phyloP scores from a whole-genome alignment of 257 asterid species.

The Agastache rugosa region DNA sequence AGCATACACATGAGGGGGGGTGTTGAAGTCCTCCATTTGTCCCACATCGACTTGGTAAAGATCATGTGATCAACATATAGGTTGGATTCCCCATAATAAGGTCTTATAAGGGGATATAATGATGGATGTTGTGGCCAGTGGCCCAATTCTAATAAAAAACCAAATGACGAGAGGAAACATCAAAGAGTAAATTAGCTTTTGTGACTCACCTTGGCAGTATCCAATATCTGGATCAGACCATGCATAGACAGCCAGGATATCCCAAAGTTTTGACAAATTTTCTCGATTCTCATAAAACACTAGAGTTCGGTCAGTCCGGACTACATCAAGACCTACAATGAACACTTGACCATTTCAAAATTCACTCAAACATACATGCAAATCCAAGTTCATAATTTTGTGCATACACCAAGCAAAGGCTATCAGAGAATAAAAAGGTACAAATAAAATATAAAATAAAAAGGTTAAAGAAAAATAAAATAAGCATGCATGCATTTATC shows the following conservation, averaged over 20 bases:
- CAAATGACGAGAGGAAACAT: constrained; percentile 23
- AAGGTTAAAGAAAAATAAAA: background rate
- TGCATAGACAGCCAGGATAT: constrained; percentile 85
- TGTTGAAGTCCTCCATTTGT: too few species aligned
- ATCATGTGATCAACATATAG: too few species aligned
- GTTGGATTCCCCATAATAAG: too few species aligned
- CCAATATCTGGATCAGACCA: constrained; percentile 94
- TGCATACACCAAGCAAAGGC: constrained; percentile 16
- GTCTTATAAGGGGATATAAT: too few species aligned
- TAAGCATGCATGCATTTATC: constrained; percentile 27
- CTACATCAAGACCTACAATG: constrained; percentile 85
- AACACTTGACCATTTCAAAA: constrained; percentile 32
- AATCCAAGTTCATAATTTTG: background rate
- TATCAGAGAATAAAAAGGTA: background rate
- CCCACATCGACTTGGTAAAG: too few species aligned
- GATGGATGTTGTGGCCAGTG: too few species aligned
- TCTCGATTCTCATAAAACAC: constrained; percentile 84
- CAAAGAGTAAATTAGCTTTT: background rate
- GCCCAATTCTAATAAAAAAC: background rate
- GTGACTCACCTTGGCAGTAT: constrained; percentile 85
- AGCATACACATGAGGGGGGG: too few species aligned
- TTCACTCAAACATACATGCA: constrained; percentile 26
- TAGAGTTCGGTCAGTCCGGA: constrained; percentile 86
- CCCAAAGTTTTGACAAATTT: constrained; percentile 88
- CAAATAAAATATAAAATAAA: background rate